Base-by-base conservation (phyloP, 208 protist genomes). In the Leishmania amazonensis region DNA sequence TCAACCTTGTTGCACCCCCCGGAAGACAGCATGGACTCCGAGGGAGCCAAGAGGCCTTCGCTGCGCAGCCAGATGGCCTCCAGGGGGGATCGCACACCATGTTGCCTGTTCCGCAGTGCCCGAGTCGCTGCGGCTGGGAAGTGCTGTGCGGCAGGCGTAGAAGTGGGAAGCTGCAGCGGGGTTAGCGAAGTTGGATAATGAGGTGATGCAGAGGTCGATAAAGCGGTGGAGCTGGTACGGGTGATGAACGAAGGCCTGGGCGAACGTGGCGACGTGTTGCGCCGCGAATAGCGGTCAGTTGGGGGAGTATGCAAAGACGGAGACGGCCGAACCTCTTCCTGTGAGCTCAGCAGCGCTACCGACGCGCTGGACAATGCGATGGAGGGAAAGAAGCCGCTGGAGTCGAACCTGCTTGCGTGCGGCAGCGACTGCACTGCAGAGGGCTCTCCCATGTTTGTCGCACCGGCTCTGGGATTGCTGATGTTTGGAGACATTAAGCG, bases 261-360 rank as follows among this genome's bases (percentile, higher is more conserved):
- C 19, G 72, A 45, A 28, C 72, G 42, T 19, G 19, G 45, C 35
- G 8, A 60, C 51, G 7, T 49, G 3, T 42, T 53, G 49, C 13
- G 49, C 49, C 4, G n/a, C 72, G 72, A 54, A 53, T 3, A 42
- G 49, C 49, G 72, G 9, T 15, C 38, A n/a, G 45, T 31, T 19
- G 5, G 8, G 3, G 72, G 49, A 13, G 47, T 45, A 28, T 17
- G 47, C 40, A 11, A 21, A 17, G n/a, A 57, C 49, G 19, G 49
- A 76, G 31, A 76, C 72, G 72, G 72, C 40, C 15, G 72, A 28
- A 58, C 72, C 45, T 60, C 72, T 13, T 76, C 72, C 31, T 58
- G 28, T 40, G 72, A 49, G 31, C 72, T 76, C 31, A 60, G 45
- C 11, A 76, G 72, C 17, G 72, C 49, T 60, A 42, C 45, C 9